A percentile compares a stretch with the other conserved stretches of the same genome.
phyloP scores from a whole-genome alignment of 2,329 filamentous ascomycete species.

The Diaporthe ilicicola region DNA sequence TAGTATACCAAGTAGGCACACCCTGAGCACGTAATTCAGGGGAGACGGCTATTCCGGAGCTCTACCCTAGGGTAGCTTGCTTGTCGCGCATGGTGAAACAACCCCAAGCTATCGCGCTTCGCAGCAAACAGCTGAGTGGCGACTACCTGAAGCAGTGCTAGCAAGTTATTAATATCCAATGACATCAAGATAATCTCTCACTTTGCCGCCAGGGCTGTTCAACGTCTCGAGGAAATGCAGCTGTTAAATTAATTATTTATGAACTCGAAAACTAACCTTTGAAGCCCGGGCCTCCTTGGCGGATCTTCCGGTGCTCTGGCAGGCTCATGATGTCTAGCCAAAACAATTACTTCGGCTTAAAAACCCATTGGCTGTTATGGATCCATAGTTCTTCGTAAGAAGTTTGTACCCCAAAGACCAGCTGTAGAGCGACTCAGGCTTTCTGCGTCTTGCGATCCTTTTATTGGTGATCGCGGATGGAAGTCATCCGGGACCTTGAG shows the following conservation, averaged over 20 bases:
- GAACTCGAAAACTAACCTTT: background rate
- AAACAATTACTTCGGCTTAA: background rate
- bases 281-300: background rate
- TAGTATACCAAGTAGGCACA: conserved; percentile 7
- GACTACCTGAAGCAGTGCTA: background rate
- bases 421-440: no score
- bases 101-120: background rate
- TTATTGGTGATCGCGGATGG: background rate
- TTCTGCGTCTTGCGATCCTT: background rate
- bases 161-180: background rate
- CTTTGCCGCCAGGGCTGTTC: background rate
- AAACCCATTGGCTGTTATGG: no score
- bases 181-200: conserved; percentile 1
- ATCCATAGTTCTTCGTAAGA: background rate
- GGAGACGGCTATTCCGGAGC: background rate
- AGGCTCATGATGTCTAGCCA: background rate
- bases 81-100: conserved; percentile 4
- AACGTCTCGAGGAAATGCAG: background rate
- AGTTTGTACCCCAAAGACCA: background rate
- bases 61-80: background rate
- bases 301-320: background rate
- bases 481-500: background rate
- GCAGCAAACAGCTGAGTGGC: background rate
- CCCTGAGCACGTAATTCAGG: background rate
- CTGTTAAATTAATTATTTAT: background rate